These are phyloP conservation scores for Cryptococcus hybrid DNA, from an alignment of 1,284 basidiomycete genomes.

Conservation along the genomic window DNA sequence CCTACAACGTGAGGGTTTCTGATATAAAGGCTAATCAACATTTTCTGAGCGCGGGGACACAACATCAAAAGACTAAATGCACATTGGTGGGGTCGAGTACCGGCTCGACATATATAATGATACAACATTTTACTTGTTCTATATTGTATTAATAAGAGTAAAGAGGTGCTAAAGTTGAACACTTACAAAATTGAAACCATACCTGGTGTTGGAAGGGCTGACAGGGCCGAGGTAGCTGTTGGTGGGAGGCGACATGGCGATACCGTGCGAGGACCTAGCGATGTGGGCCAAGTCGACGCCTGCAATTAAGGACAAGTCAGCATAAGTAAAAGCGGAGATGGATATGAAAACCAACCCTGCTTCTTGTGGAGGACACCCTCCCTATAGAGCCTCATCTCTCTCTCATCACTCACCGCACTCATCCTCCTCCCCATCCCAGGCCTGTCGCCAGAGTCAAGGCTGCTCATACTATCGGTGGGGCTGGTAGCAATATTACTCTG, in stretches of 20 bases:
- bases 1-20: too few species aligned
- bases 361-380: conserved; percentile 40
- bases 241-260: conserved; percentile 62
- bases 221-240: conserved; percentile 43
- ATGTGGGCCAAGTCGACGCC: conserved; percentile 68
- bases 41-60: too few species aligned
- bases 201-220: conserved; percentile 49
- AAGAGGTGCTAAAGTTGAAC: too few species aligned
- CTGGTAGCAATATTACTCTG: background rate
- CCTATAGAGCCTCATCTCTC: conserved; percentile 48
- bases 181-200: conserved; percentile 27
- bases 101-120: too few species aligned
- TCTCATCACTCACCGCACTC: conserved; percentile 62
- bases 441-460: conserved; percentile 20
- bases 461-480: conserved; percentile 27
- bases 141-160: background rate
- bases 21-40: too few species aligned
- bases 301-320: background rate
- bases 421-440: conserved; percentile 36
- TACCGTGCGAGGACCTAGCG: conserved; percentile 73
- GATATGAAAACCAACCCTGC: conserved; percentile 16
- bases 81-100: too few species aligned
- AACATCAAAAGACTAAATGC: too few species aligned
- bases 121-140: too few species aligned
- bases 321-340: background rate